phyloP scores from a whole-genome alignment of 108 stramenopile genomes.

The Skeletonema grethae region DNA sequence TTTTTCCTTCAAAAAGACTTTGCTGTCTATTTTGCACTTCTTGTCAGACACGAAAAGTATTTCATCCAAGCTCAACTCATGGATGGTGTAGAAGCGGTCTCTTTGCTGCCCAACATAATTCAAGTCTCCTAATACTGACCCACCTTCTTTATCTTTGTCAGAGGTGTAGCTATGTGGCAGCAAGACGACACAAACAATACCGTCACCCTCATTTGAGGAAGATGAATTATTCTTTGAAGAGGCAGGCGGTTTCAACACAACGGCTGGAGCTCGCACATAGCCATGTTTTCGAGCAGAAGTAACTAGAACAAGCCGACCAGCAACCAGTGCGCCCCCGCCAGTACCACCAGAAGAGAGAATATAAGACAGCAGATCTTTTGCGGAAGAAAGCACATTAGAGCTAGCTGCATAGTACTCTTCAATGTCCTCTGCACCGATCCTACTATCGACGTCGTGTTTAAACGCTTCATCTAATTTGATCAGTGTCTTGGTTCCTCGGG shows the following conservation, averaged over 20 bases:
- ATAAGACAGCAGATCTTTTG: conserved; percentile 49
- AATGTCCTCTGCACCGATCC: conserved; percentile 76
- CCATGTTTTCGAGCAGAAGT: conserved; percentile 67
- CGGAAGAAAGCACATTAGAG: conserved; percentile 48
- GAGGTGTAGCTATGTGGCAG: conserved; percentile 63
- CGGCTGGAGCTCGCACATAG: conserved; percentile 68
- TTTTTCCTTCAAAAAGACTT: conserved; percentile 55
- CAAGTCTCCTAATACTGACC: conserved; percentile 40
- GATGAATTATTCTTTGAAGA: conserved; percentile 11
- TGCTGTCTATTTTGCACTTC: conserved; percentile 71
- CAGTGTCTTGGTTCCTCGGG: conserved; percentile 68
- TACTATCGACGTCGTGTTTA: conserved; percentile 46
- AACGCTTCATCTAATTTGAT: conserved; percentile 75
- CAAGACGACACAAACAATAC: conserved; percentile 46
- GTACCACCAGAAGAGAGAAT: conserved; percentile 51
- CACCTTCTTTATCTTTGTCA: conserved; percentile 15
- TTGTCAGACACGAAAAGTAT: conserved; percentile 63
- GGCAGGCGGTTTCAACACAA: conserved; percentile 59
- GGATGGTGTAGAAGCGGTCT: conserved; percentile 57
- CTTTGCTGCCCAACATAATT: conserved; percentile 60
- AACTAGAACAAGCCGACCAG: conserved; percentile 70
- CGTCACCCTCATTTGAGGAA: neutral
- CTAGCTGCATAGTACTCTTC: conserved; percentile 68
- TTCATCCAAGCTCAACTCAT: conserved; percentile 59
- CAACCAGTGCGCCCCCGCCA: conserved; percentile 54